phyloP scores from a whole-genome alignment of 305 asterid genomes.

The Fraxinus nigra region DNA sequence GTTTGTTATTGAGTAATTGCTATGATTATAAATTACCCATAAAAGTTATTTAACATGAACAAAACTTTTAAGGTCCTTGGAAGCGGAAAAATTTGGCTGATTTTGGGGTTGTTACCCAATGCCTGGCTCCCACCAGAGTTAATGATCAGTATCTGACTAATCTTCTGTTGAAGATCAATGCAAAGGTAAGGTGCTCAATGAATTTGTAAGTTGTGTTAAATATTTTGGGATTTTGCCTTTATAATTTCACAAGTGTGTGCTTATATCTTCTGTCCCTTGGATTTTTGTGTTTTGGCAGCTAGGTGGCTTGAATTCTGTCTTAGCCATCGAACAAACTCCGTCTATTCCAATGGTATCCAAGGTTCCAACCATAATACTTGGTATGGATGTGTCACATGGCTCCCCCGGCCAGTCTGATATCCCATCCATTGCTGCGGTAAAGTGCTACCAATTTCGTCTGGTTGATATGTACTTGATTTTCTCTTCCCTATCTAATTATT shows the following conservation, averaged over 20 bases:
- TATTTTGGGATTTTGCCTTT: neutral
- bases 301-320: slow-evolving; percentile 78
- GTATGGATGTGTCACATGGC: slow-evolving; percentile 94
- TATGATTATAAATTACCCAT: neutral
- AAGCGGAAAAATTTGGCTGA: slow-evolving; percentile 76
- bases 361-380: slow-evolving; percentile 71
- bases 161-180: slow-evolving; percentile 77
- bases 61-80: slow-evolving; percentile 68
- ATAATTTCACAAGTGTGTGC: neutral
- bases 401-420: slow-evolving; percentile 85
- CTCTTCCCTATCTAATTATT: neutral
- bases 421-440: slow-evolving; percentile 92
- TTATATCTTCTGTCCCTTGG: neutral
- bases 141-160: slow-evolving; percentile 83
- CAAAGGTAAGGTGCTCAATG: slow-evolving; percentile 50
- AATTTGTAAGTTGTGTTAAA: neutral
- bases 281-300: slow-evolving; percentile 46
- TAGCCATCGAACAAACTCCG: slow-evolving; percentile 53
- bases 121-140: slow-evolving; percentile 67
- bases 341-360: slow-evolving; percentile 65
- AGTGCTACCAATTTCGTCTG: neutral
- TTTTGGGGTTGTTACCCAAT: slow-evolving; percentile 81
- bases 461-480: neutral
- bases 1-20: slow-evolving; percentile 29
- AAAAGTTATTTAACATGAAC: slow-evolving; percentile 5